These are phyloP conservation scores for Candida endomychidarum DNA, from an alignment of 805 yeast genomes.

Conservation along the genomic window DNA sequence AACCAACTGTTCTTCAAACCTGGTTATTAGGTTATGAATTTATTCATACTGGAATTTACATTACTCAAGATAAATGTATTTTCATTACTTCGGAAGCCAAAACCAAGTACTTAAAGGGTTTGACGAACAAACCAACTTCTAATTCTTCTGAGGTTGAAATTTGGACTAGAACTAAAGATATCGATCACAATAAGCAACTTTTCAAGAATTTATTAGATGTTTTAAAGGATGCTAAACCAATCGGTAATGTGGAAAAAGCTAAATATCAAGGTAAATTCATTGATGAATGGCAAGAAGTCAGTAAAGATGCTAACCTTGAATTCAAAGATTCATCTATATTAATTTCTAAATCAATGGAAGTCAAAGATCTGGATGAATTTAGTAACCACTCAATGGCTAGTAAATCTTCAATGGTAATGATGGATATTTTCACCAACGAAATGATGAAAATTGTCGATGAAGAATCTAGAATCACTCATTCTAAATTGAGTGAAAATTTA, in stretches of 20 bases:
- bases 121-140: constrained; percentile 44
- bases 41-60: constrained; percentile 79
- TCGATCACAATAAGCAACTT: constrained; percentile 66
- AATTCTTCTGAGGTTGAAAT: constrained; percentile 48
- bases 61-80: constrained; percentile 58
- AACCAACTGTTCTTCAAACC: constrained; percentile 80
- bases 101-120: constrained; percentile 70
- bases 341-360: constrained; percentile 59
- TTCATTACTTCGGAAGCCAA: constrained; percentile 82
- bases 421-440: constrained; percentile 82
- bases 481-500: constrained; percentile 68
- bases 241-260: constrained; percentile 74
- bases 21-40: constrained; percentile 96
- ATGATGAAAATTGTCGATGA: constrained; percentile 87
- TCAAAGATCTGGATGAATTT: constrained; percentile 79
- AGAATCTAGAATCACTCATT: constrained; percentile 72
- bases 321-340: constrained; percentile 51
- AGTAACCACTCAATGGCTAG: constrained; percentile 66
- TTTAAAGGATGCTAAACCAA: constrained; percentile 42
- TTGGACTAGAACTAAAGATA: constrained; percentile 80
- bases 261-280: constrained; percentile 80
- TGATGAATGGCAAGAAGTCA: constrained; percentile 67
- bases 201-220: constrained; percentile 57
- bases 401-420: constrained; percentile 72
- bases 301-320: constrained; percentile 30